Evolutionary conservation across 2,329 filamentous ascomycete species (phyloP).

Genomic region (Alternaria dauci): DNA sequence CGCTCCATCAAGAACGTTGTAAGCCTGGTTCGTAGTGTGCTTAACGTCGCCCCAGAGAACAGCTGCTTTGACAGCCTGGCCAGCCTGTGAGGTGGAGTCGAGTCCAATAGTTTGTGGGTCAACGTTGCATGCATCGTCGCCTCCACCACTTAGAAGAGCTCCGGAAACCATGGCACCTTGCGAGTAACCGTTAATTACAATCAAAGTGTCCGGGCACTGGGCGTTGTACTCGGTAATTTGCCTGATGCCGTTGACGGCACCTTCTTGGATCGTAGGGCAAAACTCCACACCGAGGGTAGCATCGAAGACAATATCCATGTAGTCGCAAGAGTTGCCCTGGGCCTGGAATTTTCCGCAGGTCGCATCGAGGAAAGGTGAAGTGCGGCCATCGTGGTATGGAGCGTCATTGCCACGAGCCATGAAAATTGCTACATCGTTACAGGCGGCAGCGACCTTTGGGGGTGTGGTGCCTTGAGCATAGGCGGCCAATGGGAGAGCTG

Average conservation of each 20-base stretch:
- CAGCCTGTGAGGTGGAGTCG: constrained; percentile 4
- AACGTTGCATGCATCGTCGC: constrained; percentile 12
- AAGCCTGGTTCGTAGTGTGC: constrained; percentile 13
- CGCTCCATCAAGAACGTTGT: constrained; percentile 18
- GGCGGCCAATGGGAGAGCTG: constrained; percentile 10
- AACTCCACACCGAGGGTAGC: constrained; percentile 7
- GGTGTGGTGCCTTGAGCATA: constrained; percentile 10
- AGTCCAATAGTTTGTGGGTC: constrained; percentile 8
- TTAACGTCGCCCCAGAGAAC: constrained; percentile 16
- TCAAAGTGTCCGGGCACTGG: constrained; percentile 8
- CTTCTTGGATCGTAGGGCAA: constrained; percentile 14
- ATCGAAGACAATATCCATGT: constrained; percentile 15
- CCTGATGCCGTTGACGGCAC: constrained; percentile 12
- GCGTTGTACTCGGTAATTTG: constrained; percentile 19
- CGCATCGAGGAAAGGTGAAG: constrained; percentile 10
- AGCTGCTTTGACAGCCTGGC: constrained; percentile 12
- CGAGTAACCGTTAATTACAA: constrained; percentile 15
- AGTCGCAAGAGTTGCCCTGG: constrained; percentile 13
- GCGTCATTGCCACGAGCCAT: constrained; percentile 18
- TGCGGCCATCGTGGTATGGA: constrained; percentile 14
- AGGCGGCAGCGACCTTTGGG: constrained; percentile 10
- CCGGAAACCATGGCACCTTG: constrained; percentile 15
- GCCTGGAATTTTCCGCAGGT: constrained; percentile 12
- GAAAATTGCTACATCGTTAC: constrained; percentile 15
- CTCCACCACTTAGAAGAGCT: constrained; percentile 11